Evolutionary conservation across 306 rosid genomes (phyloP).

Genomic region (Pueraria montana): DNA sequence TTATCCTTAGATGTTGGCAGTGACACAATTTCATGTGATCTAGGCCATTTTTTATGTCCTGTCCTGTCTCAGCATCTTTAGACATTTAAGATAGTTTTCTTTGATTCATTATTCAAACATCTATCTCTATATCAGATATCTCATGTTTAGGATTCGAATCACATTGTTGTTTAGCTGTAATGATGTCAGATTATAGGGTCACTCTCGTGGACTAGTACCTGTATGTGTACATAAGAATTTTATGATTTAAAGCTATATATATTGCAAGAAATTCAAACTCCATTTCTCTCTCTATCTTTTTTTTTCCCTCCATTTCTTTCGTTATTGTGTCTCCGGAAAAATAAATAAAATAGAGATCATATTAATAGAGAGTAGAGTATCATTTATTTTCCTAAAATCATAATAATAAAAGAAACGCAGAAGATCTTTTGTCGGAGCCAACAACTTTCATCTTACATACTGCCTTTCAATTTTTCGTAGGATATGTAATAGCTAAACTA

Average conservation of each 20-base stretch:
- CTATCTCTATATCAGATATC: no score
- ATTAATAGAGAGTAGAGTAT: no score
- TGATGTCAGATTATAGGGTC: neutral
- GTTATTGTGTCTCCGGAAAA: neutral
- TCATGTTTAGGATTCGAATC: slow-evolving; percentile 7
- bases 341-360: neutral
- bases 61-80: neutral
- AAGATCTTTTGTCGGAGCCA: no score
- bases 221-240: neutral
- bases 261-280: neutral
- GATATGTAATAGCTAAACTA: no score
- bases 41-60: slow-evolving; percentile 1
- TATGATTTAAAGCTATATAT: neutral
- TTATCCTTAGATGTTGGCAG: neutral
- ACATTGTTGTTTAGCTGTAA: slow-evolving; percentile 34
- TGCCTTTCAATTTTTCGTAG: no score
- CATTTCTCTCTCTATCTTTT: neutral
- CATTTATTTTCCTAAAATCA: neutral
- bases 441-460: no score
- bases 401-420: neutral
- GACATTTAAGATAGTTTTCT: neutral
- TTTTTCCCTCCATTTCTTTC: neutral
- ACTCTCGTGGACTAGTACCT: neutral
- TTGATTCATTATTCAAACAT: no score
- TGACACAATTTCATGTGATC: neutral